A percentile compares a stretch with the other conserved stretches of the same genome.
phyloP scores from a whole-genome alignment of 257 asterid genomes.

The Petunia axillaris region DNA sequence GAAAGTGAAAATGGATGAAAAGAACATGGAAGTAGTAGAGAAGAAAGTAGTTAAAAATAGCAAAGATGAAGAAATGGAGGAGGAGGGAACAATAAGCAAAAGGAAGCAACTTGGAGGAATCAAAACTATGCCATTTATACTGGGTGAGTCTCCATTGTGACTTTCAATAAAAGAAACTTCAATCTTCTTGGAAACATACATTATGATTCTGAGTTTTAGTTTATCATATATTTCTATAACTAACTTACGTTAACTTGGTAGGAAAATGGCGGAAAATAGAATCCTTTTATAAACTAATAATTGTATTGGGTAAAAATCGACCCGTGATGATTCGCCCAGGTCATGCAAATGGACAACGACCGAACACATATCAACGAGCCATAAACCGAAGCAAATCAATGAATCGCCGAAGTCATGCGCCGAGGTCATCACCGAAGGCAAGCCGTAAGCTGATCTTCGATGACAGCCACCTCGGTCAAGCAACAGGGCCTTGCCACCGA shows the following conservation, averaged over 20 bases:
- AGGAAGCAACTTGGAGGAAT: conserved; percentile 62
- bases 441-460: too few species aligned
- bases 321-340: too few species aligned
- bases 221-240: not conserved
- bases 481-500: too few species aligned
- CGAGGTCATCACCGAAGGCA: too few species aligned
- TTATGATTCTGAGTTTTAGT: not conserved
- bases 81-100: not conserved
- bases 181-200: not conserved
- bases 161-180: not conserved
- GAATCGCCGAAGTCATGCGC: too few species aligned
- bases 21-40: conserved; percentile 35
- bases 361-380: too few species aligned
- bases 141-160: conserved; percentile 44
- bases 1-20: conserved; percentile 34
- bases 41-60: conserved; percentile 44
- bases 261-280: too few species aligned
- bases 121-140: conserved; percentile 84
- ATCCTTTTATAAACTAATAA: too few species aligned
- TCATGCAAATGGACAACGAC: too few species aligned
- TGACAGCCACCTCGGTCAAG: too few species aligned
- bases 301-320: too few species aligned
- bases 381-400: too few species aligned
- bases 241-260: not conserved
- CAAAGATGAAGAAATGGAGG: conserved; percentile 32